Evolutionary conservation across 768 basidiomycete species (phyloP).

Genomic region (Crucibulum laeve): DNA sequence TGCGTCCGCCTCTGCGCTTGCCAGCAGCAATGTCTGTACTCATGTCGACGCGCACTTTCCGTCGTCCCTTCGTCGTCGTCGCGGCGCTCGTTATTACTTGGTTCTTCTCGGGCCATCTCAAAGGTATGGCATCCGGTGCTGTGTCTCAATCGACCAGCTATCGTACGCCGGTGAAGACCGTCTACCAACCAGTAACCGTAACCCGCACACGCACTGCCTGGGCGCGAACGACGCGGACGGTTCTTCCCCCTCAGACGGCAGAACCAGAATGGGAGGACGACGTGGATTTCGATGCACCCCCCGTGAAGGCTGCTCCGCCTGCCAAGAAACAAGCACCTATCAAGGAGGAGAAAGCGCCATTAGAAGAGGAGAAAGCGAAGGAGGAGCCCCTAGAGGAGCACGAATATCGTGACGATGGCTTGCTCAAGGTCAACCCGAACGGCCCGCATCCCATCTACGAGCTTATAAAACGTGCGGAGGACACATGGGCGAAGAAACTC

Average conservation of each 20-base stretch:
- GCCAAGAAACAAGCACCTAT: neutral
- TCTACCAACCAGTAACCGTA: conserved; percentile 4
- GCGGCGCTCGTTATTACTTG: neutral
- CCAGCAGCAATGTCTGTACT: neutral
- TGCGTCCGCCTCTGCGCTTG: neutral
- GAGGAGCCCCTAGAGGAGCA: conserved; percentile 20
- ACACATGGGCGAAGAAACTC: conserved; percentile 56
- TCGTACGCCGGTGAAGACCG: neutral
- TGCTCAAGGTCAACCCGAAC: conserved; percentile 33
- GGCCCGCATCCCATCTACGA: conserved; percentile 73
- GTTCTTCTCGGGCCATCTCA: neutral
- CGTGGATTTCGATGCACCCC: neutral
- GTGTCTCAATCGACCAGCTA: neutral
- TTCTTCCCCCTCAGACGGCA: neutral
- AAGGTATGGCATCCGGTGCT: neutral
- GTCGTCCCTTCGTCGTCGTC: conserved; percentile 6
- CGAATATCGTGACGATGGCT: conserved; percentile 30
- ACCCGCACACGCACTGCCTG: conserved; percentile 11
- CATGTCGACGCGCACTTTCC: neutral
- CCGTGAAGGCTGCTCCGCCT: neutral
- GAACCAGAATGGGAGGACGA: neutral
- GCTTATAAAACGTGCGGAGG: conserved; percentile 70
- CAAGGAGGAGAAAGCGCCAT: neutral
- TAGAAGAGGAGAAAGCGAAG: neutral
- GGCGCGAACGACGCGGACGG: conserved; percentile 7